Conservation (phyloP, 179 eudicot species). For the Carnegiea gigantea region DNA sequence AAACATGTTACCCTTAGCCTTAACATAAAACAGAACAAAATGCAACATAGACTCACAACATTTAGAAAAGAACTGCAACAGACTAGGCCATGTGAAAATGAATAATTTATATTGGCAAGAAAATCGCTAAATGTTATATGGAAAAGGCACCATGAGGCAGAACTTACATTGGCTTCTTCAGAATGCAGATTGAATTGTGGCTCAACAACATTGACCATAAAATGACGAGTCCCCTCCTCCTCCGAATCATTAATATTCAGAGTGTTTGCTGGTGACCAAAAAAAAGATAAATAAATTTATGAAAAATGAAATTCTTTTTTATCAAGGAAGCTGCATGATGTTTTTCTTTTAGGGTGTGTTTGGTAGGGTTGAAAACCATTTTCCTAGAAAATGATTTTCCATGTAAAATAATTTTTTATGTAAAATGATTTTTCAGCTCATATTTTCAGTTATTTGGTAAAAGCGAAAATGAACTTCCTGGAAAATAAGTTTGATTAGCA, state of each 20-base stretch:
- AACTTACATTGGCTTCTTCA: constrained; percentile 96
- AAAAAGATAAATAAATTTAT: constrained; percentile 14
- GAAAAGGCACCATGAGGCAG: background rate
- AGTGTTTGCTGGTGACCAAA: constrained; percentile 47
- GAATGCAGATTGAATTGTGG: constrained; percentile 99
- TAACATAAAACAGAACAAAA: background rate
- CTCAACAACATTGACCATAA: constrained; percentile 98
- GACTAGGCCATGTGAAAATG: background rate
- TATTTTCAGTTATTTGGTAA: no score
- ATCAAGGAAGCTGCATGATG: background rate
- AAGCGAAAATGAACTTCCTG: no score
- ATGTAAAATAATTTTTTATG: no score
- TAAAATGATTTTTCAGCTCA: no score
- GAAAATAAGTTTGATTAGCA: no score
- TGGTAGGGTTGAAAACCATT: no score
- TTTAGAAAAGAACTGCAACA: background rate
- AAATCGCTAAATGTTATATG: background rate
- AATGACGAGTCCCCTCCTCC: constrained; percentile 94
- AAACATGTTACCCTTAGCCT: background rate
- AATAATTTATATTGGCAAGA: background rate
- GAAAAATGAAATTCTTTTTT: background rate
- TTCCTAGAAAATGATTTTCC: no score
- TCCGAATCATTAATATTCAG: constrained; percentile 56
- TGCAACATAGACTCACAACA: background rate
- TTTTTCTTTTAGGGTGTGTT: background rate